A percentile compares a stretch with the other conserved stretches of the same genome.
Conservation (phyloP, 208 protist genomes). For the Trypanosoma congolense region DNA sequence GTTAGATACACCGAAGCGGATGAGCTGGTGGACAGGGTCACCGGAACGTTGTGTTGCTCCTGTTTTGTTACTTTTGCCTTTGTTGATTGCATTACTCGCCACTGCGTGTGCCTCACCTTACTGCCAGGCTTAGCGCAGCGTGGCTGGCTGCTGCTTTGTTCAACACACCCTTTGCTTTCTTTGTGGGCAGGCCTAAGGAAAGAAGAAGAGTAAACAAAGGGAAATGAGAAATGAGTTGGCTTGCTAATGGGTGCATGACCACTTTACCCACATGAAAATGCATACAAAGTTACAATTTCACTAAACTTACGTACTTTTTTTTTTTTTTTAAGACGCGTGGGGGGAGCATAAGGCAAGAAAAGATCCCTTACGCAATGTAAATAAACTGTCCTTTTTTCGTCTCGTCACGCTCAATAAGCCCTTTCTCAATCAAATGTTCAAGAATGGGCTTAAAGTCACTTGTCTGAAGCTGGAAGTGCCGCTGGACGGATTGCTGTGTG, state of each 20-base stretch:
- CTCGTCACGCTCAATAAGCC: constrained; percentile 33
- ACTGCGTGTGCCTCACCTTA: neutral
- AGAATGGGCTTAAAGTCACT: constrained; percentile 50
- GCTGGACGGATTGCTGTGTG: constrained; percentile 26
- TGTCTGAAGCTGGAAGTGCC: constrained; percentile 25
- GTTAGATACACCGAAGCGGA: neutral
- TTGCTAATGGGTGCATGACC: neutral
- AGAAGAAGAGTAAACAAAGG: neutral
- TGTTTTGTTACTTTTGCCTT: neutral
- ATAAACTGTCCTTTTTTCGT: constrained; percentile 14
- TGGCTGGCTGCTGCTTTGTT: neutral
- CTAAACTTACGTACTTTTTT: too few species aligned
- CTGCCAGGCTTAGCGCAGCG: neutral
- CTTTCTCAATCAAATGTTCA: constrained; percentile 45
- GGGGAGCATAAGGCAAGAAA: constrained; percentile 4
- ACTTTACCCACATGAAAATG: too few species aligned
- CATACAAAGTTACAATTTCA: too few species aligned
- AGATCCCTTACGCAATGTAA: constrained; percentile 16
- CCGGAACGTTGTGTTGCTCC: neutral
- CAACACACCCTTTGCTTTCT: neutral
- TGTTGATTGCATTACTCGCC: constrained; percentile 1
- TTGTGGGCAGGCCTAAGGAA: neutral
- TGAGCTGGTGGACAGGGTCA: neutral
- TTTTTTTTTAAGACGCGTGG: neutral
- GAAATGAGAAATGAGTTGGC: neutral